Conservation (phyloP, 108 stramenopile species). For the Skeletonema grethae region DNA sequence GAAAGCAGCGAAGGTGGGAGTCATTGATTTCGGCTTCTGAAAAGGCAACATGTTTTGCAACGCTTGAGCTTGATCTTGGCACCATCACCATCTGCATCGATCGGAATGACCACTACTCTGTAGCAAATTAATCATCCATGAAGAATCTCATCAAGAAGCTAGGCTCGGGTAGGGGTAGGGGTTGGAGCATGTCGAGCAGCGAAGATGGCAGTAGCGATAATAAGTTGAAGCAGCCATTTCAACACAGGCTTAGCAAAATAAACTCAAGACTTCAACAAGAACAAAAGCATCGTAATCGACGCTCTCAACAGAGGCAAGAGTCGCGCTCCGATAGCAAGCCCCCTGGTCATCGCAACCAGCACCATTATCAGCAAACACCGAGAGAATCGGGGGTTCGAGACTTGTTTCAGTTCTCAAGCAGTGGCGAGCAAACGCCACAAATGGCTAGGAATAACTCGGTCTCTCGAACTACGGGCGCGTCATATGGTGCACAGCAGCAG, state of each 20-base stretch:
- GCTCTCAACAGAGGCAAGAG: background rate
- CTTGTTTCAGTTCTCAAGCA: background rate
- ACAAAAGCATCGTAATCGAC: background rate
- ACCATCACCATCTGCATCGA: no score
- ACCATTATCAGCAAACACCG: background rate
- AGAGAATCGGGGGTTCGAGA: background rate
- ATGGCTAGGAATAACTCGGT: background rate
- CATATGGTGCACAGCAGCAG: background rate
- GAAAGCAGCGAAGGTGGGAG: no score
- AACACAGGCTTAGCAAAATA: background rate
- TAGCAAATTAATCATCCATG: background rate
- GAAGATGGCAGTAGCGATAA: background rate
- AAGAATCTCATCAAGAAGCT: slow-evolving; percentile 5
- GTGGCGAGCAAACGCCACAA: background rate
- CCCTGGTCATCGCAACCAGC: background rate
- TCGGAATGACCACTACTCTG: no score
- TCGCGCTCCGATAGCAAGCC: background rate
- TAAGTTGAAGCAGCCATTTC: background rate
- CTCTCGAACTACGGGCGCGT: background rate
- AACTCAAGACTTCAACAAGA: background rate
- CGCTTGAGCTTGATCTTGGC: no score
- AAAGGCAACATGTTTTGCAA: no score
- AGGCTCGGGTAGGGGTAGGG: background rate
- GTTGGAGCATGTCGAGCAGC: background rate
- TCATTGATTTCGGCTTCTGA: no score